Conservation (phyloP, 495 filamentous ascomycete genomes). For the Aspergillus biplanus region DNA sequence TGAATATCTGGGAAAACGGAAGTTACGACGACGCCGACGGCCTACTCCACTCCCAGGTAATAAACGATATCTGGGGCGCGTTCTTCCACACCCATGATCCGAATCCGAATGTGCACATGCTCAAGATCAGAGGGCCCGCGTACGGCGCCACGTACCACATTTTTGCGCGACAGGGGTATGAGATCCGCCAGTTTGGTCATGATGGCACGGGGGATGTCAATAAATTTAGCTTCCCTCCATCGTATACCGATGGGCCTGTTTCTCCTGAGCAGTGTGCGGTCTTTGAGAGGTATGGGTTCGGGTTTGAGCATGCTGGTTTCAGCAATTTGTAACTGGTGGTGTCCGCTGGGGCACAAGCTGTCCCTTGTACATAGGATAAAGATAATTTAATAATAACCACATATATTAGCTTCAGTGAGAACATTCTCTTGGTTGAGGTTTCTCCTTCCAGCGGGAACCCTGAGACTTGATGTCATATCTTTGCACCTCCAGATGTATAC, state of each 20-base stretch:
- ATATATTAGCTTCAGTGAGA: no score
- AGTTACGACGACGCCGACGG: constrained; percentile 27
- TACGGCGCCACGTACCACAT: constrained; percentile 23
- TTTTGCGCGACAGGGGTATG: constrained; percentile 18
- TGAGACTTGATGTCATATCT: no score
- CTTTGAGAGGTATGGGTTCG: constrained; percentile 34
- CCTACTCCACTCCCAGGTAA: constrained; percentile 30
- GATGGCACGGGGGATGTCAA: constrained; percentile 21
- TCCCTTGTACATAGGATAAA: no score
- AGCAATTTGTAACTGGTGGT: constrained; percentile 23
- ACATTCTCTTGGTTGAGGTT: no score
- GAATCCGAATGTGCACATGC: constrained; percentile 26
- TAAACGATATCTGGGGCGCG: constrained; percentile 34
- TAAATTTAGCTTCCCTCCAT: constrained; percentile 12
- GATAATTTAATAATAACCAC: no score
- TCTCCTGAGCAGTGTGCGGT: constrained; percentile 27
- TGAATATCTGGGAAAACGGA: constrained; percentile 30
- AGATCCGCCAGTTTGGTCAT: constrained; percentile 11
- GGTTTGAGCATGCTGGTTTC: constrained; percentile 25
- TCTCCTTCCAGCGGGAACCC: no score
- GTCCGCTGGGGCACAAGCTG: no score
- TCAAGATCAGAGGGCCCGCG: constrained; percentile 28
- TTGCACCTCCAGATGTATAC: no score
- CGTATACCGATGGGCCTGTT: constrained; percentile 18
- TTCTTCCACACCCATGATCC: constrained; percentile 32